phyloP scores from a whole-genome alignment of 345 rosid genomes.

The Sisymbrium irio region DNA sequence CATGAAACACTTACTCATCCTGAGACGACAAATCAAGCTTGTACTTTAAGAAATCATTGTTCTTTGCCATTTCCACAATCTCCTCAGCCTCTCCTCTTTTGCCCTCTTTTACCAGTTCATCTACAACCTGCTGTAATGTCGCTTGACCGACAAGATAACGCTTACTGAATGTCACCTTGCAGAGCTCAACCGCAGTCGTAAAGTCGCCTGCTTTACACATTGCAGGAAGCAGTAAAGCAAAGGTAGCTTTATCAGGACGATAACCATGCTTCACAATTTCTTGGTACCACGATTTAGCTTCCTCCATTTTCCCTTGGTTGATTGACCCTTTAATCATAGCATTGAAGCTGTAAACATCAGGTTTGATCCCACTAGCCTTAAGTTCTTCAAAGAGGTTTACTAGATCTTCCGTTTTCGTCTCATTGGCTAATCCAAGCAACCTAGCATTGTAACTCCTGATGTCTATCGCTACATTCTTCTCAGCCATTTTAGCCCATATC shows the following conservation, averaged over 20 bases:
- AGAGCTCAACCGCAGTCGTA: conserved; percentile 44
- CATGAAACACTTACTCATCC: conserved; percentile 13
- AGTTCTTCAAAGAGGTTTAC: conserved; percentile 43
- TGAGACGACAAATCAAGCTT: conserved; percentile 29
- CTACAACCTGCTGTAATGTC: conserved; percentile 48
- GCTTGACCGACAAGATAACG: conserved; percentile 23
- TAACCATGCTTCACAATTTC: conserved; percentile 40
- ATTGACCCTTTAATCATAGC: conserved; percentile 58
- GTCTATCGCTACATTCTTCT: conserved; percentile 43
- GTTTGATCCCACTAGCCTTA: conserved; percentile 41
- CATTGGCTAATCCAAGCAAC: conserved; percentile 52
- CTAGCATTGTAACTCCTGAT: conserved; percentile 55
- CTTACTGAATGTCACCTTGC: conserved; percentile 33
- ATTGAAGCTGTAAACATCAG: conserved; percentile 50
- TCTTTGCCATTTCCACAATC: conserved; percentile 49
- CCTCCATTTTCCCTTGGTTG: conserved; percentile 40
- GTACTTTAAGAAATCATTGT: conserved; percentile 29
- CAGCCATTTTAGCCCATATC: conserved; percentile 54
- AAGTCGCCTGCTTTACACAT: conserved; percentile 52
- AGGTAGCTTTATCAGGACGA: conserved; percentile 38
- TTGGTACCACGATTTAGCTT: conserved; percentile 49
- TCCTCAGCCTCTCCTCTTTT: conserved; percentile 53
- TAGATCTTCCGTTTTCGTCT: conserved; percentile 42
- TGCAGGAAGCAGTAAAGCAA: conserved; percentile 42
- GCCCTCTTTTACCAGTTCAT: conserved; percentile 45